A percentile compares a stretch with the other conserved stretches of the same genome.
phyloP scores from a whole-genome alignment of 306 rosid species.

The Datisca glomerata region DNA sequence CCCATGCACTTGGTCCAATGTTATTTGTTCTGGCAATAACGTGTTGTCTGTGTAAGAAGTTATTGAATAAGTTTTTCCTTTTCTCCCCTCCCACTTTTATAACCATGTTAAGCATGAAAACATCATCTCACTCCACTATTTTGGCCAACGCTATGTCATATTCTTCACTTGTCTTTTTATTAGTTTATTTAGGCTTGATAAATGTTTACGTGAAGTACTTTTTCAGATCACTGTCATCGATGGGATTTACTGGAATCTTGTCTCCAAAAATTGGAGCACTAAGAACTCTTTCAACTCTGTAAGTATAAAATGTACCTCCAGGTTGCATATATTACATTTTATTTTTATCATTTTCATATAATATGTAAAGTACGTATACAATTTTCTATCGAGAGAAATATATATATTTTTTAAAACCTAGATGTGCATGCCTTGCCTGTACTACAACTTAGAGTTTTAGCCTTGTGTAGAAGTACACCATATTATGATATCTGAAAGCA shows the following conservation, averaged over 20 bases:
- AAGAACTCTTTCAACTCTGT: conserved; percentile 55
- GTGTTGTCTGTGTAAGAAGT: conserved; percentile 71
- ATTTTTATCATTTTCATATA: no score
- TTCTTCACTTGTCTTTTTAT: conserved; percentile 9
- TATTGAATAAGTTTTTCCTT: conserved; percentile 8
- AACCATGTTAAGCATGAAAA: conserved; percentile 4
- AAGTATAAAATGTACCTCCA: conserved; percentile 21
- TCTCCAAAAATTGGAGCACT: conserved; percentile 64
- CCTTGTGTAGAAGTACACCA: no score
- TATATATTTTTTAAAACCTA: no score
- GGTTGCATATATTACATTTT: no score
- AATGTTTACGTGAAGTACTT: conserved; percentile 16
- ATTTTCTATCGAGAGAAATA: no score
- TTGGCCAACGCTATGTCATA: conserved; percentile 4
- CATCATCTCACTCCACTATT: neutral
- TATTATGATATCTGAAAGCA: no score
- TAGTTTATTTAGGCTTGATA: conserved; percentile 5
- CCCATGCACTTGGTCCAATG: conserved; percentile 93
- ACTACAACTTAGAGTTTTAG: no score
- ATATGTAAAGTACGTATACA: no score
- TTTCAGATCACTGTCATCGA: conserved; percentile 69
- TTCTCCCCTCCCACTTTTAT: conserved; percentile 1
- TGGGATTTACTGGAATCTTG: conserved; percentile 77
- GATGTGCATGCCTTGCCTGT: no score
- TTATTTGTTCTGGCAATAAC: conserved; percentile 39